Percentiles rank a stretch among this genome's conserved stretches.
phyloP scores from a whole-genome alignment of 2,329 filamentous ascomycete genomes.

The Trichothecium roseum region DNA sequence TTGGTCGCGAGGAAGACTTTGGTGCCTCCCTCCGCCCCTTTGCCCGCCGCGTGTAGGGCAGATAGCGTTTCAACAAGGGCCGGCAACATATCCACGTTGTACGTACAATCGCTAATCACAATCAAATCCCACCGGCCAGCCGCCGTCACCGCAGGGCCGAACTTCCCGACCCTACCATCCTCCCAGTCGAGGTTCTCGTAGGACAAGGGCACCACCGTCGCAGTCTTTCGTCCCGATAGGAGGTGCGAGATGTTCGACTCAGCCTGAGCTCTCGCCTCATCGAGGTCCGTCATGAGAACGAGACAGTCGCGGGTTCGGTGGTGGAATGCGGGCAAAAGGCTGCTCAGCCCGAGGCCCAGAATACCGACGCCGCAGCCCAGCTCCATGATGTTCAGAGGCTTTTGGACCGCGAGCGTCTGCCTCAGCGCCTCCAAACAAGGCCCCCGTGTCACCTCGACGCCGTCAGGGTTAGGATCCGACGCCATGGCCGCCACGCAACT shows the following conservation, averaged over 20 bases:
- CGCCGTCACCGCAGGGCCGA: slow-evolving; percentile 29
- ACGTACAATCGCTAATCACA: slow-evolving; percentile 50
- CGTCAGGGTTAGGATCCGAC: slow-evolving; percentile 13
- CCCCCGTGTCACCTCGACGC: slow-evolving; percentile 14
- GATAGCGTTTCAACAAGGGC: slow-evolving; percentile 42
- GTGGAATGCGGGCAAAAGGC: slow-evolving; percentile 17
- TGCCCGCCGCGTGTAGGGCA: slow-evolving; percentile 28
- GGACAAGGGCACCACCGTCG: too few relatives aligned
- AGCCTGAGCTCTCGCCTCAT: slow-evolving; percentile 40
- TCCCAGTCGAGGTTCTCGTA: slow-evolving; percentile 51
- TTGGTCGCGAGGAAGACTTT: slow-evolving; percentile 45
- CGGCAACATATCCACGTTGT: slow-evolving; percentile 46
- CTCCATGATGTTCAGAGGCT: slow-evolving; percentile 35
- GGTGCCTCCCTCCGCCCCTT: slow-evolving; percentile 13
- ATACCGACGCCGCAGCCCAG: slow-evolving; percentile 48
- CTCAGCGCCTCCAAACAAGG: slow-evolving; percentile 19
- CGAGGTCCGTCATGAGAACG: slow-evolving; percentile 45
- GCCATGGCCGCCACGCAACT: slow-evolving; percentile 20
- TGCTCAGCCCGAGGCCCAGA: slow-evolving; percentile 38
- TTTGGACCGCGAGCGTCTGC: slow-evolving; percentile 14
- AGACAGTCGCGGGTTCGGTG: neutral
- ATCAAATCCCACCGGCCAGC: slow-evolving; percentile 39
- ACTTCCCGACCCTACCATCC: slow-evolving; percentile 31
- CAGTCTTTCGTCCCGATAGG: slow-evolving; percentile 5
- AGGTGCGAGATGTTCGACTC: slow-evolving; percentile 32